Percentiles rank a stretch among this genome's conserved stretches.
phyloP scores from a whole-genome alignment of 441 rosid genomes.

The Syzygium syzygioides region DNA sequence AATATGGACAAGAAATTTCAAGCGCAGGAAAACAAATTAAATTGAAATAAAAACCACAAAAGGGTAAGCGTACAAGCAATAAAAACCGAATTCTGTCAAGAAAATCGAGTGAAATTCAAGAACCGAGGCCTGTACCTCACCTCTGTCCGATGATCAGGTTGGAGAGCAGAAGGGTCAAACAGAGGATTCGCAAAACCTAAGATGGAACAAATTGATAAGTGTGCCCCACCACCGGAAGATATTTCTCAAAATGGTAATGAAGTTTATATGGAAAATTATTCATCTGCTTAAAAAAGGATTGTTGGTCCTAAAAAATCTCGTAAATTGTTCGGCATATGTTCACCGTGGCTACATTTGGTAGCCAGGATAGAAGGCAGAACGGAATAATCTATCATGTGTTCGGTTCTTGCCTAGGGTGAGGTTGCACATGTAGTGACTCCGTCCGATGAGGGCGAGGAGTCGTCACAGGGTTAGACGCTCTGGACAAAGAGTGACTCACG shows the following conservation, averaged over 20 bases:
- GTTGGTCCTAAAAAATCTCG: background rate
- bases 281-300: background rate
- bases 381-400: too few species aligned
- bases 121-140: slow-evolving; percentile 22
- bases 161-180: slow-evolving; percentile 6
- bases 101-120: background rate
- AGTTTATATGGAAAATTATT: background rate
- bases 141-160: slow-evolving; percentile 19
- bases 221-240: background rate
- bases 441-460: too few species aligned
- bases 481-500: too few species aligned
- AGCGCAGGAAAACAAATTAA: background rate
- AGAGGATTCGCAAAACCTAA: slow-evolving; percentile 2
- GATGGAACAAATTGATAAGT: background rate
- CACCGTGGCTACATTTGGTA: background rate
- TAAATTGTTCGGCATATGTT: background rate
- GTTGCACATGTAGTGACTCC: too few species aligned
- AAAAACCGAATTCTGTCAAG: background rate
- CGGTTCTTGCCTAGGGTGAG: too few species aligned
- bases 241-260: background rate
- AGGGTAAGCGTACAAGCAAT: background rate
- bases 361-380: too few species aligned
- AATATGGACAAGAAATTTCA: slow-evolving; percentile 47
- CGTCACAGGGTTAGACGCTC: too few species aligned
- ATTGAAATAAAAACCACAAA: background rate